Evolutionary conservation across 805 yeast species (phyloP).

Genomic region (Yamadazyma paraphyllophila): DNA sequence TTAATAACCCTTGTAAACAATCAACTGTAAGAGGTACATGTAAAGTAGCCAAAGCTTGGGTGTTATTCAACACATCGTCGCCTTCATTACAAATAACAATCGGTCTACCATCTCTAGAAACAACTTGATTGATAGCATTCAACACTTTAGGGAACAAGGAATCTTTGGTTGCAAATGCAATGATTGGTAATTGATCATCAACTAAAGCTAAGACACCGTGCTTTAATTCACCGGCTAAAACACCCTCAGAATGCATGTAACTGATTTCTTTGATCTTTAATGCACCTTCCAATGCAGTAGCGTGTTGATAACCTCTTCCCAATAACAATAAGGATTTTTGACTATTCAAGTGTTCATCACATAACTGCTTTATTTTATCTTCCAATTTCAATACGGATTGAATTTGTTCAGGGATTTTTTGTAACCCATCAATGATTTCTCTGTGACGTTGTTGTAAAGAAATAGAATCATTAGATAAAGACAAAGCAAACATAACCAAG

Average conservation of each 20-base stretch:
- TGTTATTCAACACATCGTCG: conserved; percentile 58
- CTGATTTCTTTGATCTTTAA: conserved; percentile 97
- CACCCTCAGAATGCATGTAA: conserved; percentile 99
- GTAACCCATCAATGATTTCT: conserved; percentile 84
- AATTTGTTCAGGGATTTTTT: conserved; percentile 82
- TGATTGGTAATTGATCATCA: conserved; percentile 89
- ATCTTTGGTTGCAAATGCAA: conserved; percentile 95
- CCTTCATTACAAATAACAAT: conserved; percentile 85
- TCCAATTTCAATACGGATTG: conserved; percentile 71
- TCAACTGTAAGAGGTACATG: conserved; percentile 96
- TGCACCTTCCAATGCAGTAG: conserved; percentile 98
- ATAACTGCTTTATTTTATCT: conserved; percentile 69
- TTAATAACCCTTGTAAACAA: conserved; percentile 94
- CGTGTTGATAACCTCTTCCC: conserved; percentile 97
- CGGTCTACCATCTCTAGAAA: conserved; percentile 97
- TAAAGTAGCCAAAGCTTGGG: conserved; percentile 63
- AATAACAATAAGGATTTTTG: conserved; percentile 86
- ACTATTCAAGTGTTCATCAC: conserved; percentile 66
- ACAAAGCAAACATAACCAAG: conserved; percentile 91
- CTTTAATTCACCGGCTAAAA: conserved; percentile 96
- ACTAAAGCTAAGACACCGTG: conserved; percentile 98
- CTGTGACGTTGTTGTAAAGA: conserved; percentile 72
- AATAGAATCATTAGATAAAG: conserved; percentile 88
- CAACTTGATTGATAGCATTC: conserved; percentile 94
- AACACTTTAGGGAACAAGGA: conserved; percentile 93